These are phyloP conservation scores for Ulmus americana DNA, from an alignment of 331 rosid species.

Conservation along the genomic window DNA sequence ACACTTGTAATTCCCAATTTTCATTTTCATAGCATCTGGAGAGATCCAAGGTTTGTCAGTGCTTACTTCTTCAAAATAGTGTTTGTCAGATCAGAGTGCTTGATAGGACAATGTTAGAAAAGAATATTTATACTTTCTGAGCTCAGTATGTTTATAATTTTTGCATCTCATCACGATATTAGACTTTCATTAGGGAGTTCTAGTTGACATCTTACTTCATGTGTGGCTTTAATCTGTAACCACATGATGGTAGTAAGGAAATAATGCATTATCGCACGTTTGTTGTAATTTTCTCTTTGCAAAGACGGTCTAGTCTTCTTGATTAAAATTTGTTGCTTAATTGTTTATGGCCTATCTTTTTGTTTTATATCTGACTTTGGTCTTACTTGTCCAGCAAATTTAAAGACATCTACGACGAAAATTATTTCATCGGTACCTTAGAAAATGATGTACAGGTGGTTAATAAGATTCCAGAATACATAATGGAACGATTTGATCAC, in stretches of 20 bases:
- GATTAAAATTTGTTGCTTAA: not conserved
- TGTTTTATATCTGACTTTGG: conserved; percentile 25
- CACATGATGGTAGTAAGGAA: not conserved
- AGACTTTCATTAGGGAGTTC: not conserved
- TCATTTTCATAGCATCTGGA: conserved; percentile 97
- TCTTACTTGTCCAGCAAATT: conserved; percentile 68
- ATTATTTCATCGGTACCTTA: conserved; percentile 56
- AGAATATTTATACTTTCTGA: conserved; percentile 6
- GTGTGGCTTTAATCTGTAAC: not conserved
- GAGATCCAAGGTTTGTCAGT: conserved; percentile 87
- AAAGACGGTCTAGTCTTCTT: not conserved
- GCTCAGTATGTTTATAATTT: not conserved
- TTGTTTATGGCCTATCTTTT: conserved; percentile 17
- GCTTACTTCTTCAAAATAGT: conserved; percentile 23
- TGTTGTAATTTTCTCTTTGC: not conserved
- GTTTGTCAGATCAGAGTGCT: conserved; percentile 19
- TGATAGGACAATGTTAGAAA: not conserved
- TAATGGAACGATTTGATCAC: conserved; percentile 94
- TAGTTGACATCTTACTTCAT: not conserved
- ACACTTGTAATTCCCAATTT: conserved; percentile 94
- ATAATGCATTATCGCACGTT: not conserved
- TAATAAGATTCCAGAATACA: conserved; percentile 68
- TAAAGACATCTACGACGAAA: conserved; percentile 81
- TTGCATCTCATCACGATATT: not conserved
- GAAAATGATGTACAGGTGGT: conserved; percentile 82